Base-by-base conservation (phyloP, 2,329 filamentous ascomycete species). In the Helicocarpus griseus region DNA sequence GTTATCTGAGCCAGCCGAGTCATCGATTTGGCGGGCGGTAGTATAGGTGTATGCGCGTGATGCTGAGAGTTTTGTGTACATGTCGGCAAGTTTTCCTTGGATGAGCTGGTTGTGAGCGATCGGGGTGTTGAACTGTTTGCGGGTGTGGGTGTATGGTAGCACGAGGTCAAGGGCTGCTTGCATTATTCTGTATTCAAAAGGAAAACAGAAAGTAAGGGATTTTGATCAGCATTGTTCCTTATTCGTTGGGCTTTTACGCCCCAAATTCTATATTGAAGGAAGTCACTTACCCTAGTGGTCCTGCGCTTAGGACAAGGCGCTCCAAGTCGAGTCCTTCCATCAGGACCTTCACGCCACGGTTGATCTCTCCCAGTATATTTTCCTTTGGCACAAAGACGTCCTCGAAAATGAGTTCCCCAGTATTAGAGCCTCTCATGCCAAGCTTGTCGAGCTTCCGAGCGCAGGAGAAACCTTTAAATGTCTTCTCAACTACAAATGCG, bases 301-400 rank as follows among this genome's bases (percentile, higher is more conserved):
- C 93, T 17, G 91, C 87, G 61, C 85, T 90, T 46, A 98, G 81
- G 1, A 98, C 91, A 2, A 98, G 79, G 11, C 93, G 81, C 71
- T 98, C 93, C 31, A 98, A 80, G 65, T 98, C 93, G 3, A 98
- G 78, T 1, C 93, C 93, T 65, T 95, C 87, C 93, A 98, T 97
- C 31, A 98, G 77, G 3, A 98, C 91, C 56, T 81, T 82, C 24
- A 95, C 90, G 56, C 93, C 93, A 49, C 79, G 81, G 73, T 95
- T 86, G 53, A 95, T 64, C 36, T 79, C 69, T 28, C 93, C 93
- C 0, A 98, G 79, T 0, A 96, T 71, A 66, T 95, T 88, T 61
- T 86, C 85, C 7, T 75, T 73, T 3, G 93, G 89, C 5, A 97
- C 89, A 64, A 96, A 95, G 53, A 96, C 89, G 58, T 85, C 77